Evolutionary conservation across 768 basidiomycete genomes (phyloP), one percentile per base, ranked within the genome.

Genomic region (Tricholoma saponaceum): DNA sequence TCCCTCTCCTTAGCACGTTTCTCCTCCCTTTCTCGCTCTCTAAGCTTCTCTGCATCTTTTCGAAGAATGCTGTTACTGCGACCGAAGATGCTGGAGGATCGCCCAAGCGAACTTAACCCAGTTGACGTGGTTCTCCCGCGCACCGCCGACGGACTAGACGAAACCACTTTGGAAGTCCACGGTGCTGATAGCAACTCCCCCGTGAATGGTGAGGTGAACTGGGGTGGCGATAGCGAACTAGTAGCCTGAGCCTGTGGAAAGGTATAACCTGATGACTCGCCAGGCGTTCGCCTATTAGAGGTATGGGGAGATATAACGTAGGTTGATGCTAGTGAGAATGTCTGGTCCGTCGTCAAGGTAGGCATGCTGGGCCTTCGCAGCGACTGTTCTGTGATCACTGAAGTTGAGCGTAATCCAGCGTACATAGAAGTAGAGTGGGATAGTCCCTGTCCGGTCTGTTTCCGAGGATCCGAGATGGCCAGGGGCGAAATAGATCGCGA

Each of bases 361-460:
- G 70, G 67, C 70, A 70, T 67, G 26, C 69, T 70, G 13, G 65
- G 68, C 32, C 64, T 59, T n/a, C 66, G 66, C 14, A 64, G 55
- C 23, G 62, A 51, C 13, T 56, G 57, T 16, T 67, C 64, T 20
- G 49, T 35, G 2, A 51, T 18, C 10, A 25, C 53, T 54, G 26
- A 32, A 46, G 47, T 50, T 0, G 60, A 50, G 49, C 64, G 51
- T 16, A 64, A 51, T 39, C 59, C 59, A 5, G 53, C 58, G 47
- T 70, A 67, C 58, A 70, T 64, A 8, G 70, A 72, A 5, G 68
- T 61, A 0, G 69, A 70, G 32, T 71, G 70, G 8, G 59, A 64
- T 28, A 67, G 62, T 12, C 46, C 55, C 4, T 54, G 33, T 10
- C 63, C 60, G 1, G 51, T 6, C 14, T 43, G 61, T 44, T 57